Evolutionary conservation across 2,329 filamentous ascomycete species (phyloP).

Genomic region (Helicocarpus griseus): DNA sequence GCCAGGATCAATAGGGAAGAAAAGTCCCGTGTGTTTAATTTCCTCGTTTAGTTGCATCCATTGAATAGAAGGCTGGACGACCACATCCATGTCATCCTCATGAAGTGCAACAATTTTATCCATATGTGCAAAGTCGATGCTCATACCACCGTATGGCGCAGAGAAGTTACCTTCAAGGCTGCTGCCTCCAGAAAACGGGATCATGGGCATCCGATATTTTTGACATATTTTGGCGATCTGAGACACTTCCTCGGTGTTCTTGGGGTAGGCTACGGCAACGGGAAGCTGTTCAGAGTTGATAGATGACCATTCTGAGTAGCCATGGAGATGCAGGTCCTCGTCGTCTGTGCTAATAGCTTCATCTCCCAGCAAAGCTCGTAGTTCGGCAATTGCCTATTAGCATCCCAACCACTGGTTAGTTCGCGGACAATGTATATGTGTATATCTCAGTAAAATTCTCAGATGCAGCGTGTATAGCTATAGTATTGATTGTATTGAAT

Average conservation of each 20-base stretch:
- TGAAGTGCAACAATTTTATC: constrained; percentile 70
- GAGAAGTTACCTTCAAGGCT: constrained; percentile 87
- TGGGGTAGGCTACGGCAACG: constrained; percentile 56
- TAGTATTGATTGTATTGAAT: not conserved
- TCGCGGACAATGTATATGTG: not conserved
- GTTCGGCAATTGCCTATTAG: constrained; percentile 46
- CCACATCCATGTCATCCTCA: constrained; percentile 82
- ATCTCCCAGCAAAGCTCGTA: constrained; percentile 44
- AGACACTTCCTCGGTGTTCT: constrained; percentile 54
- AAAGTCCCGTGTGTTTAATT: constrained; percentile 64
- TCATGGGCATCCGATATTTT: constrained; percentile 71
- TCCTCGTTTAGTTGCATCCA: constrained; percentile 83
- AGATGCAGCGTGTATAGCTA: not conserved
- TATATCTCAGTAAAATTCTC: not conserved
- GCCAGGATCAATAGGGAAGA: constrained; percentile 85
- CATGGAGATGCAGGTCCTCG: constrained; percentile 54
- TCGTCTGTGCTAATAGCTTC: constrained; percentile 55
- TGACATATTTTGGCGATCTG: constrained; percentile 61
- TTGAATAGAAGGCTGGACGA: constrained; percentile 83
- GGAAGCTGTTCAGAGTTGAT: constrained; percentile 56
- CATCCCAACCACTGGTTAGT: not conserved
- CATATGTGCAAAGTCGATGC: constrained; percentile 84
- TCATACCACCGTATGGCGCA: constrained; percentile 75
- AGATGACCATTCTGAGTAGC: constrained; percentile 62
- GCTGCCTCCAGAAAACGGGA: constrained; percentile 77